Evolutionary conservation across 345 rosid genomes (phyloP), one percentile per base, ranked within the genome.

Genomic region (Eucalyptus sp.): DNA sequence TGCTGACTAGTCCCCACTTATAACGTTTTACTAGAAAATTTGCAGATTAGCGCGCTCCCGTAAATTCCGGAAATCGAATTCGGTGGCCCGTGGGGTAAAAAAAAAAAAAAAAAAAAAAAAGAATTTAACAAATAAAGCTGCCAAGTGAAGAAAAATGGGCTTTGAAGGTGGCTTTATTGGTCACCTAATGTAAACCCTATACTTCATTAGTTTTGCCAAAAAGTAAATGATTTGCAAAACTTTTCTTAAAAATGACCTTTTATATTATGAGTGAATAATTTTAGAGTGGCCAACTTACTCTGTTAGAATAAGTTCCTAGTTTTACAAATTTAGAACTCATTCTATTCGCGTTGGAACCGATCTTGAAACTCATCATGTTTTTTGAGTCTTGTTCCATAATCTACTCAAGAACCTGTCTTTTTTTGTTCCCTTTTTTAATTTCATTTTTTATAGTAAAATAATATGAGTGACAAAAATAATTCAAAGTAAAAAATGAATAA

Each of bases 321-420:
- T 56, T 56, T 56, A 24, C 24, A 22, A 56, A 10, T 56, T 13
- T 22, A 24, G 29, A 22, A 56, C 29, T 24, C 5, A 2, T 24
- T 29, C 1, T 56, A 0, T 56, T 56, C 24, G 13, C 10, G 6
- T 56, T 24, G 27, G 27, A 24, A 10, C 6, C 13, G 3, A 1
- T 56, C 29, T 7, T 3, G 9, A 52, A 52, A 22, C 3, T 9
- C 5, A 56, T 24, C 2, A 9, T 56, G 3, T 24, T 24, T 56
- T 1, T 22, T 56, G 3, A 24, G 13, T 24, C 2, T 24, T 24
- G 27, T 56, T 56, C 62, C 62, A 22, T 56, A 24, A 24, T 56
- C 29, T 56, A 56, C 29, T 6, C 13, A 56, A 56, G 29, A 24
- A 56, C 12, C 12, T 56, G 6, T 24, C 6, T 4, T 56, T 24